These are phyloP conservation scores for Filobasidium uniguttulatum DNA, from an alignment of 1,284 basidiomycete genomes.

Conservation along the genomic window DNA sequence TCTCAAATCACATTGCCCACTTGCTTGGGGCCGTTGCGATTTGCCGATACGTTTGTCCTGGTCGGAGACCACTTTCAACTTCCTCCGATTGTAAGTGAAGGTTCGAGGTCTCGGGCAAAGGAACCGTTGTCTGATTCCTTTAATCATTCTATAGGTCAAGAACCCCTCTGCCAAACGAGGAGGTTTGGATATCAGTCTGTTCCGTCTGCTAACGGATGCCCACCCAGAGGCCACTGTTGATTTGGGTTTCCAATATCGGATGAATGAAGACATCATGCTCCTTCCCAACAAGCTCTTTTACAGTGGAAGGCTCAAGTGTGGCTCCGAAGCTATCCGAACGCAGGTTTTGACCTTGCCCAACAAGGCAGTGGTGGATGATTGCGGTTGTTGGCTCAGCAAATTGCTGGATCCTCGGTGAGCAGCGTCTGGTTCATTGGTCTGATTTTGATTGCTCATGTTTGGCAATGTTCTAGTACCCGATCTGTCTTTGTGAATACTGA, in stretches of 20 bases:
- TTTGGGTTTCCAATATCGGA: constrained; percentile 79
- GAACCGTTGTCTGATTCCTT: neutral
- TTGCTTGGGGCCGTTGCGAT: constrained; percentile 81
- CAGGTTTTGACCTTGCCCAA: constrained; percentile 46
- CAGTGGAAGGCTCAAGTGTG: constrained; percentile 60
- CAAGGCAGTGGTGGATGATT: neutral
- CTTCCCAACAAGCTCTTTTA: constrained; percentile 87
- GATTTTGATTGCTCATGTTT: neutral
- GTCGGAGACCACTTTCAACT: constrained; percentile 97
- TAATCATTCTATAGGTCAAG: constrained; percentile 49
- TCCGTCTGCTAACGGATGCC: constrained; percentile 70
- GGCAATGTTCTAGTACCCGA: constrained; percentile 10
- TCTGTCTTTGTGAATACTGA: constrained; percentile 93
- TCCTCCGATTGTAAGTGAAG: constrained; percentile 60
- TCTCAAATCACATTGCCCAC: constrained; percentile 95
- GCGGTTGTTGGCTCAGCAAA: constrained; percentile 55
- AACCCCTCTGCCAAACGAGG: constrained; percentile 64
- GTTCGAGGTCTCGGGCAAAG: neutral
- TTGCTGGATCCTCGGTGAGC: constrained; percentile 53
- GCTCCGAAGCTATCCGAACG: constrained; percentile 54
- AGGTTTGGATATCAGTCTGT: constrained; percentile 79
- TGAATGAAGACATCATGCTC: constrained; percentile 93
- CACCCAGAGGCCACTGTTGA: constrained; percentile 73
- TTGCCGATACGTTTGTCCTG: constrained; percentile 78
- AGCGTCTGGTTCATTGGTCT: neutral